Base-by-base conservation (phyloP, 106 monocot genomes). In the Phalaenopsis aphrodite region DNA sequence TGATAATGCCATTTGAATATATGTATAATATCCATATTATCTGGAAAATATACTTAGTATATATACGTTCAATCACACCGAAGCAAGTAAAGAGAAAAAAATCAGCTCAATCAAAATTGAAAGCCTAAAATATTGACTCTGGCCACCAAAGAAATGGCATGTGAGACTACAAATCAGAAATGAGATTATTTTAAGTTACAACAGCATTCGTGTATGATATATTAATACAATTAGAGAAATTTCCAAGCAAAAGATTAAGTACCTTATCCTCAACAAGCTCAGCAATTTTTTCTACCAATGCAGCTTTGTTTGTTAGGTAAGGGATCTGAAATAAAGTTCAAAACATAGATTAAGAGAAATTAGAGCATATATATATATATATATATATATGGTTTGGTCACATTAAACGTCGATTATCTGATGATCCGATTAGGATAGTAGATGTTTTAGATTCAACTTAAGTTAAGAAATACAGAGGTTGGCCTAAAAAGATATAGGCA, bases 251-350 rank as follows among this genome's bases (percentile, higher is more conserved):
- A 64, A 64, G 23, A 64, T 21, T 48, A 43, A 80, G 74, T 85
- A 93, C 99, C 99, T 99, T 99, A 52, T 84, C 87, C 88, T 99
- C 99, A 55, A 95, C 99, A 81, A 95, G 91, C 76, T 93, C 93
- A 45, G 99, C 99, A 85, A 99, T 99, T 84, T 90, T 99, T 69
- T 86, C 88, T 75, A 99, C 99, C 43, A 99, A 82, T 41, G 93
- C 71, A 81, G 99, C 84, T 86, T 99, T 99, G 75, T 99, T 99
- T 5, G 95, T 93, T 77, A 95, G 99, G 79, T 95, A 99, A 36
- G 99, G 99, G 47, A 99, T 79, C 98, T 99, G 89, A 72, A 86
- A n/a, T 77, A 83, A 83, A 69, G 36, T 18, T 18, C 64, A 82
- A 68, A 75, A 55, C 41, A 78, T 58, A 16, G 47, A n/a, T 69